These are phyloP conservation scores for Metschnikowia baotianmanensis DNA, from an alignment of 805 yeast species.

Conservation along the genomic window DNA sequence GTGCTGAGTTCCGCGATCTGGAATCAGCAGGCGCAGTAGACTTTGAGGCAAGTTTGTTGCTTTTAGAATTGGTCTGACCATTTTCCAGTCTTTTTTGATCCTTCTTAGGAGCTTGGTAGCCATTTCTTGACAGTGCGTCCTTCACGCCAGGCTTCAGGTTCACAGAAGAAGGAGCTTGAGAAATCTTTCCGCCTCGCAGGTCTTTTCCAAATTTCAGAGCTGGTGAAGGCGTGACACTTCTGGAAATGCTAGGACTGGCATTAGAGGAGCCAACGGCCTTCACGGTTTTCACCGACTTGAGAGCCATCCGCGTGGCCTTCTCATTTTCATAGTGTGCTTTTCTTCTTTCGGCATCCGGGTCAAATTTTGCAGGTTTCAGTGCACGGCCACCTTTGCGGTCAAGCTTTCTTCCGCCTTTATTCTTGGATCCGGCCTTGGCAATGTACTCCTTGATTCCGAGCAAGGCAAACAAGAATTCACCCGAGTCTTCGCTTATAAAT, in stretches of 20 bases:
- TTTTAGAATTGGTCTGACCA: no score
- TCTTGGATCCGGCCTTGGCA: constrained; percentile 20
- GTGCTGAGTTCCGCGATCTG: no score
- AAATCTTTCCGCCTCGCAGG: neutral
- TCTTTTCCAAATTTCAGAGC: neutral
- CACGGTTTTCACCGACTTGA: constrained; percentile 39
- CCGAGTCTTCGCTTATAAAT: constrained; percentile 46
- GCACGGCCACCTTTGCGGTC: constrained; percentile 24
- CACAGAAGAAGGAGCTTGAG: no score
- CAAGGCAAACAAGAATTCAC: constrained; percentile 44
- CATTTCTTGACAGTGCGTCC: no score
- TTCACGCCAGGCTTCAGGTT: neutral
- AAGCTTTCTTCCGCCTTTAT: constrained; percentile 36
- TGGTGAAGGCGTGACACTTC: constrained; percentile 14
- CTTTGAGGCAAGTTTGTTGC: no score
- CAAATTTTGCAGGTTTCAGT: constrained; percentile 20
- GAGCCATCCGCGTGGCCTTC: constrained; percentile 29
- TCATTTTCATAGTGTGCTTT: constrained; percentile 36
- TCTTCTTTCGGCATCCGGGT: constrained; percentile 35
- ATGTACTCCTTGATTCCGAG: constrained; percentile 47
- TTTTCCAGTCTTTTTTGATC: no score
- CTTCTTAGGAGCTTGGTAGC: no score
- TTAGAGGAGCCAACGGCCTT: constrained; percentile 36
- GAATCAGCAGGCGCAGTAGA: no score
- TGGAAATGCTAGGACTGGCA: constrained; percentile 12